These are phyloP conservation scores for Auricularia sp. DNA, from an alignment of 768 basidiomycete genomes.

Conservation along the genomic window DNA sequence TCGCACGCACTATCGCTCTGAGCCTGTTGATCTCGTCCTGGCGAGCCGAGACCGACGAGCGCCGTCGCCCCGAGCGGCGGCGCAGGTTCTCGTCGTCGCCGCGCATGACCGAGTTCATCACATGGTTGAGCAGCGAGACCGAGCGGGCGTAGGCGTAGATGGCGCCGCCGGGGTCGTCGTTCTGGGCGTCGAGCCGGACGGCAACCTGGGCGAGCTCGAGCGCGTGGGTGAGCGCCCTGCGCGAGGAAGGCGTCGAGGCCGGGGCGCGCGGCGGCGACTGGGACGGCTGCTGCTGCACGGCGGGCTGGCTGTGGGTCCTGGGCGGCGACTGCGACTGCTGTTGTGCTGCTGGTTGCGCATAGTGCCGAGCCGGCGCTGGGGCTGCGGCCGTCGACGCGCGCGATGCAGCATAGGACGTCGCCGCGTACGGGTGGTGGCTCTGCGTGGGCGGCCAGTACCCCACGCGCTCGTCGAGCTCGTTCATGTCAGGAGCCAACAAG, in stretches of 20 bases:
- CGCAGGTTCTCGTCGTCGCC: slow-evolving; percentile 70
- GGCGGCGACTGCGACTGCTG: not conserved
- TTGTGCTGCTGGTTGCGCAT: not conserved
- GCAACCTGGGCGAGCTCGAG: slow-evolving; percentile 84
- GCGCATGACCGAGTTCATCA: slow-evolving; percentile 83
- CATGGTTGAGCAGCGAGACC: slow-evolving; percentile 78
- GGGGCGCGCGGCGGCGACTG: not conserved
- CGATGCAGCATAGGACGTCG: not conserved
- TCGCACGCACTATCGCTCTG: slow-evolving; percentile 72
- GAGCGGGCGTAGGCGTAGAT: slow-evolving; percentile 83
- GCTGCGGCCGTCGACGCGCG: not conserved
- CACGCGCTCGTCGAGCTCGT: not conserved
- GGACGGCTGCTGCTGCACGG: not conserved
- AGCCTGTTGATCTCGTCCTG: slow-evolving; percentile 82
- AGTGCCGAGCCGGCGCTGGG: not conserved
- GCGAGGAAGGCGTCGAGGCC: slow-evolving; percentile 57
- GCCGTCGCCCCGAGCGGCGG: slow-evolving; percentile 49
- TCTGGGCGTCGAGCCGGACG: slow-evolving; percentile 77
- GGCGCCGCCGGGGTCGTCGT: slow-evolving; percentile 80
- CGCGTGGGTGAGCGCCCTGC: slow-evolving; percentile 76
- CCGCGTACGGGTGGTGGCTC: not conserved
- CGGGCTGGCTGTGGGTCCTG: not conserved
- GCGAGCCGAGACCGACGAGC: slow-evolving; percentile 71
- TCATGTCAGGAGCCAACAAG: not conserved
- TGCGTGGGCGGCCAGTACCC: not conserved